Percentiles rank a stretch among this genome's conserved stretches.
Conservation (phyloP, 257 asterid genomes). For the Eustoma russellianum region DNA sequence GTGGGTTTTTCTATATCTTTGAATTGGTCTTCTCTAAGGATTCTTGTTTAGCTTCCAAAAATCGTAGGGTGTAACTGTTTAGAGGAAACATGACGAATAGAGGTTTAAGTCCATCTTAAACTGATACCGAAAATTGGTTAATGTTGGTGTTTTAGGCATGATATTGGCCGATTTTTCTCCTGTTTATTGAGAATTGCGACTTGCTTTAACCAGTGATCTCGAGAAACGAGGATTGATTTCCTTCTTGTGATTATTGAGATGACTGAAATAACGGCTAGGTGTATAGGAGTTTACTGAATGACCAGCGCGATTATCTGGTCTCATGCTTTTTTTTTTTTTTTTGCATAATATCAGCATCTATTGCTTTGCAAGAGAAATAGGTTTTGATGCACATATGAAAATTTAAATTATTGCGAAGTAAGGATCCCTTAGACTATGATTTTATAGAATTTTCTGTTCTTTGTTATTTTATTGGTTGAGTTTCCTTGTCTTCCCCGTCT, state of each 20-base stretch:
- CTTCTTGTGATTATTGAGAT: not conserved
- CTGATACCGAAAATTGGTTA: not conserved
- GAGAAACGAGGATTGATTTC: not conserved
- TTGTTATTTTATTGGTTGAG: not conserved
- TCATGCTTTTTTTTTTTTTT: constrained; percentile 1
- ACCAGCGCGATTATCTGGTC: not conserved
- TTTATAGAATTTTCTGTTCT: not conserved
- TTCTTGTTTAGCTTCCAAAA: not conserved
- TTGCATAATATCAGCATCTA: not conserved
- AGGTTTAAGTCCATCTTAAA: not conserved
- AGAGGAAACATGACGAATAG: no score
- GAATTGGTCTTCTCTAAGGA: no score
- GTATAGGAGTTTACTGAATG: not conserved
- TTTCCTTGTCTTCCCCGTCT: not conserved
- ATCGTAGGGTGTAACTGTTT: not conserved
- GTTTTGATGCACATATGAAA: not conserved
- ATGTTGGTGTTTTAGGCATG: not conserved
- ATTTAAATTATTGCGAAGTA: not conserved
- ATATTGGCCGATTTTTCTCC: constrained; percentile 1
- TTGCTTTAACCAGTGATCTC: not conserved
- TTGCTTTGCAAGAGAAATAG: no score
- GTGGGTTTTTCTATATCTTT: constrained; percentile 13
- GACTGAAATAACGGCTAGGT: not conserved
- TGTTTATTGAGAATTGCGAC: not conserved
- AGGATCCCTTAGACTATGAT: not conserved